These are phyloP conservation scores for Magnaporthiopsis incrustans DNA, from an alignment of 2,329 filamentous ascomycete genomes.

Conservation along the genomic window DNA sequence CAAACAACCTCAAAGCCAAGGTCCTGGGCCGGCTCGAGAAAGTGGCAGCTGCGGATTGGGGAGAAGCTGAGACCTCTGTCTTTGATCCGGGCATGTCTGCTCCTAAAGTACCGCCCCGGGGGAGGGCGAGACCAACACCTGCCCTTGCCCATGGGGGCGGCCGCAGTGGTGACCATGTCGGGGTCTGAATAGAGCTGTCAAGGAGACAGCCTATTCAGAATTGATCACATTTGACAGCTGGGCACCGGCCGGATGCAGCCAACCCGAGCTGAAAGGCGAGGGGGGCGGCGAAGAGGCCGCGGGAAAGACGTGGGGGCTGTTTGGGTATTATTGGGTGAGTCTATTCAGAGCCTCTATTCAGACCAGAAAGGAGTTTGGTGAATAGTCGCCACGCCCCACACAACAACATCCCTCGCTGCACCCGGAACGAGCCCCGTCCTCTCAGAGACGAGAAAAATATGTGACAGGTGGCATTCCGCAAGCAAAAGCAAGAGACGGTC, in stretches of 20 bases:
- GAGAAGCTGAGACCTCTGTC: not conserved
- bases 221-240: not conserved
- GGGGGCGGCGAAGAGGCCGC: not conserved
- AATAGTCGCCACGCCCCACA: not conserved
- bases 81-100: not conserved
- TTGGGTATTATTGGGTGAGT: slow-evolving; percentile 3
- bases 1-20: not conserved
- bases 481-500: not conserved
- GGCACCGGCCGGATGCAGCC: not conserved
- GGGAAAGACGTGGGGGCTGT: not conserved
- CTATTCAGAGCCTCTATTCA: slow-evolving; percentile 26
- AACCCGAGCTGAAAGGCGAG: not conserved
- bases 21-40: not conserved
- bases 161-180: not conserved
- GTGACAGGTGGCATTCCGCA: not conserved
- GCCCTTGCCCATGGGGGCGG: not conserved
- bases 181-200: slow-evolving; percentile 2
- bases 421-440: not conserved
- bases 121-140: not conserved
- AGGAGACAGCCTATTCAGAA: slow-evolving; percentile 5
- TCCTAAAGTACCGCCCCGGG: not conserved
- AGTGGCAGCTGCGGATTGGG: not conserved
- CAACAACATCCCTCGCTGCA: not conserved
- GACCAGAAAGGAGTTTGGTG: slow-evolving; percentile 18
- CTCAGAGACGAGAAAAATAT: not conserved